phyloP scores from a whole-genome alignment of 768 basidiomycete genomes.

The Boletus patriciae region DNA sequence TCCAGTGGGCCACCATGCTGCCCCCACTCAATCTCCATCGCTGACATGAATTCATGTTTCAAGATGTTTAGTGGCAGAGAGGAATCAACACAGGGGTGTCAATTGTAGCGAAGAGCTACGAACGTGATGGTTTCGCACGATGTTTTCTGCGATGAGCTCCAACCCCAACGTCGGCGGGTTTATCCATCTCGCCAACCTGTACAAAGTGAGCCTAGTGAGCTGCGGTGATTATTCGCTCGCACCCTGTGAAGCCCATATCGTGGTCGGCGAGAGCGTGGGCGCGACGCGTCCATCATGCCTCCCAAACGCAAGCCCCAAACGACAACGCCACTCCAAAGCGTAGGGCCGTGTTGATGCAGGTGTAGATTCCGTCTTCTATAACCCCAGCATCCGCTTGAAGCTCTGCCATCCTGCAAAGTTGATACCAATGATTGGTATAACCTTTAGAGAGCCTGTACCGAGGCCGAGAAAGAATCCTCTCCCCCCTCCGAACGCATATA shows the following conservation, averaged over 20 bases:
- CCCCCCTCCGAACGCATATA: constrained; percentile 71
- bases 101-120: constrained; percentile 23
- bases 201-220: constrained; percentile 5
- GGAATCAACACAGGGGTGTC: constrained; percentile 10
- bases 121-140: constrained; percentile 68
- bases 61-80: too few species aligned
- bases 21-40: too few species aligned
- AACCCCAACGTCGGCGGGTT: constrained; percentile 75
- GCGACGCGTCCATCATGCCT: too few species aligned
- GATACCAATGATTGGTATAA: constrained; percentile 94
- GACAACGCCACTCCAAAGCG: constrained; percentile 35
- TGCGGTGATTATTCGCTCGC: constrained; percentile 1
- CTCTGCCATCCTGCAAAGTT: constrained; percentile 88
- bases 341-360: too few species aligned
- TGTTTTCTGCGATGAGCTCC: constrained; percentile 67
- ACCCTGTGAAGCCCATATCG: constrained; percentile 76
- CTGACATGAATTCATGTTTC: too few species aligned
- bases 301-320: constrained; percentile 46
- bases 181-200: constrained; percentile 75
- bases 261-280: constrained; percentile 16
- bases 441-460: constrained; percentile 89
- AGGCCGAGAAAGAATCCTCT: constrained; percentile 91
- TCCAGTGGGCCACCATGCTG: too few species aligned
- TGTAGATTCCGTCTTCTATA: constrained; percentile 18
- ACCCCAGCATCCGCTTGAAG: constrained; percentile 29